Evolutionary conservation across 2,329 filamentous ascomycete genomes (phyloP).

Genomic region (Pezicula radicicola): DNA sequence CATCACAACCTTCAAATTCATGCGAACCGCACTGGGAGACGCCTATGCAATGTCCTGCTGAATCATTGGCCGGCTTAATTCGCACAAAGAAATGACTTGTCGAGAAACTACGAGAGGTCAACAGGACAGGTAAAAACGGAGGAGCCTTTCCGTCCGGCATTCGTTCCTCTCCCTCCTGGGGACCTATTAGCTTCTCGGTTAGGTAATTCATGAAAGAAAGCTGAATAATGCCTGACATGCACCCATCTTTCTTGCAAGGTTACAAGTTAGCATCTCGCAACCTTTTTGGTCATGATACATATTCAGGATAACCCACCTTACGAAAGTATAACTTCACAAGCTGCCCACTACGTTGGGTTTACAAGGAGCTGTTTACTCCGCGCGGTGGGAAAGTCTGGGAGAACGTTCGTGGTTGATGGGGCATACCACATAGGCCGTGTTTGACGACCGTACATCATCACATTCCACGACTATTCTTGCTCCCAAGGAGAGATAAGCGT

Average conservation of each 20-base stretch:
- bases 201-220: not conserved
- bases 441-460: not conserved
- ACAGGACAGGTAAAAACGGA: not conserved
- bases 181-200: not conserved
- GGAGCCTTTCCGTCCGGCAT: not conserved
- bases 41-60: not conserved
- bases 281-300: not conserved
- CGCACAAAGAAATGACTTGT: not conserved
- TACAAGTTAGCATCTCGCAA: not conserved
- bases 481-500: not conserved
- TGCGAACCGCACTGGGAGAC: not conserved
- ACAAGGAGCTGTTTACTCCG: not conserved
- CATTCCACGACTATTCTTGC: not conserved
- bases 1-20: slow-evolving; percentile 1
- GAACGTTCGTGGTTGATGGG: not conserved
- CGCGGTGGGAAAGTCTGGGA: not conserved
- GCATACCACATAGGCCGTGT: not conserved
- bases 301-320: not conserved
- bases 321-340: not conserved
- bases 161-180: not conserved
- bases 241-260: not conserved
- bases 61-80: not conserved
- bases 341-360: not conserved
- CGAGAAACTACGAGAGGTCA: not conserved
- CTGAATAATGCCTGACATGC: not conserved